Percentiles rank a stretch among this genome's conserved stretches.
Evolutionary conservation across 2,329 filamentous ascomycete genomes (phyloP).

Genomic region (Teratosphaeria destructans): DNA sequence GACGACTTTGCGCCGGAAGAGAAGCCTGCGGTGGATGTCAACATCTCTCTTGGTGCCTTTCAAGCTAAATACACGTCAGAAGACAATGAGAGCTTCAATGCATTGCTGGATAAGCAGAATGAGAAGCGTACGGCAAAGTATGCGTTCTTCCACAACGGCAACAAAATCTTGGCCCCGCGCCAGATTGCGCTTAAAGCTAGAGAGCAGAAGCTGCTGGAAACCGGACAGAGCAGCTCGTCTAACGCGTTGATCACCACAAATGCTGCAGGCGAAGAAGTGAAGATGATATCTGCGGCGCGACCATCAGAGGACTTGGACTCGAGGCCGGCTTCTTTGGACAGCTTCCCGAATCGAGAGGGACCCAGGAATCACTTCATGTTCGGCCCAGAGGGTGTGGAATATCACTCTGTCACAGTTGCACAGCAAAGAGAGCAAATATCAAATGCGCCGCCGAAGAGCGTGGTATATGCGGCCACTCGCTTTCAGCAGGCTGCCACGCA

Average conservation of each 20-base stretch:
- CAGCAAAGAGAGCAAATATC: slow-evolving; percentile 61
- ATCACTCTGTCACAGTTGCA: slow-evolving; percentile 47
- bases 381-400: slow-evolving; percentile 52
- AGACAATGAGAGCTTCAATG: slow-evolving; percentile 95
- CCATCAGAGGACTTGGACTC: slow-evolving; percentile 52
- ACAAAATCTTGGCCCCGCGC: slow-evolving; percentile 62
- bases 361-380: slow-evolving; percentile 89
- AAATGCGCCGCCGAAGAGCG: slow-evolving; percentile 62
- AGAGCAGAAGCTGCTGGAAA: slow-evolving; percentile 53
- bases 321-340: slow-evolving; percentile 65
- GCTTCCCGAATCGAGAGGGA: slow-evolving; percentile 50
- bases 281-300: slow-evolving; percentile 26
- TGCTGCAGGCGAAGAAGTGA: slow-evolving; percentile 14
- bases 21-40: slow-evolving; percentile 53
- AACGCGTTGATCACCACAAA: slow-evolving; percentile 16
- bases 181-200: slow-evolving; percentile 45
- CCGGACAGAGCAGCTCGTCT: slow-evolving; percentile 8
- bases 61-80: slow-evolving; percentile 93
- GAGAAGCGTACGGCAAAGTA: slow-evolving; percentile 74
- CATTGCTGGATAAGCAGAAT: slow-evolving; percentile 83
- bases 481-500: slow-evolving; percentile 34
- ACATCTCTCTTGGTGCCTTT: slow-evolving; percentile 73
- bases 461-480: slow-evolving; percentile 76
- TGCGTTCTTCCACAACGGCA: slow-evolving; percentile 78
- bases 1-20: slow-evolving; percentile 23